Base-by-base conservation (phyloP, 2,329 filamentous ascomycete species). In the Penicillium sp. region DNA sequence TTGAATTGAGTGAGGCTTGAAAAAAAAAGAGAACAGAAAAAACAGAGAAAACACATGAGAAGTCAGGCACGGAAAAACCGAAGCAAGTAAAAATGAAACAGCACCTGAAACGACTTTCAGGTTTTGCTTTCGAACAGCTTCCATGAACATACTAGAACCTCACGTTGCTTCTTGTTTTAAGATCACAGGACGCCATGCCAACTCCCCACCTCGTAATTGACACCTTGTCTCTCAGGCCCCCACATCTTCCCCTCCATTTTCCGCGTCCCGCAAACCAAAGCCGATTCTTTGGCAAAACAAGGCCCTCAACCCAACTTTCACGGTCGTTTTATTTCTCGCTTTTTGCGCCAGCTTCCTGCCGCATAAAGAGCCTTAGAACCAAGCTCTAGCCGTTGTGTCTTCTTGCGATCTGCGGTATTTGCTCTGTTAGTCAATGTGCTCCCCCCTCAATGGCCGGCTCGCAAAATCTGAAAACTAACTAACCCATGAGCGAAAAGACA, bases 241-340 rank as follows among this genome's bases (percentile, higher is more conserved):
- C 34, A 26, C 5, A 41, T n/a, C 25, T n/a, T 32, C 45, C 25
- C 40, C 40, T 38, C 40, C 27, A 43, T 51, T 47, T 53, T 54
- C 55, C 50, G 46, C 51, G 52, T 56, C 54, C 54, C 54, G 55
- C 53, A 50, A 57, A 58, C 51, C 54, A 57, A 51, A 46, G 29
- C 48, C 47, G 50, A 37, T 43, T 13, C 42, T 41, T 32, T 46
- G 43, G 40, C 41, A 39, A 47, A 45, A 49, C 47, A 47, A 47
- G 35, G 48, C 41, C 40, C 49, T 51, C 34, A 43, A 43, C 29
- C 40, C 42, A 25, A 18, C 27, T 9, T 8, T 33, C 13, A 24
- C 18, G 18, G 18, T 35, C 29, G 28, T 34, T 34, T 25, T 37
- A 44, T 27, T 42, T 39, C 38, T 47, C 39, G 26, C 47, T 33